Evolutionary conservation across 1,284 basidiomycete species (phyloP).

Genomic region (Heliocybe sulcata): DNA sequence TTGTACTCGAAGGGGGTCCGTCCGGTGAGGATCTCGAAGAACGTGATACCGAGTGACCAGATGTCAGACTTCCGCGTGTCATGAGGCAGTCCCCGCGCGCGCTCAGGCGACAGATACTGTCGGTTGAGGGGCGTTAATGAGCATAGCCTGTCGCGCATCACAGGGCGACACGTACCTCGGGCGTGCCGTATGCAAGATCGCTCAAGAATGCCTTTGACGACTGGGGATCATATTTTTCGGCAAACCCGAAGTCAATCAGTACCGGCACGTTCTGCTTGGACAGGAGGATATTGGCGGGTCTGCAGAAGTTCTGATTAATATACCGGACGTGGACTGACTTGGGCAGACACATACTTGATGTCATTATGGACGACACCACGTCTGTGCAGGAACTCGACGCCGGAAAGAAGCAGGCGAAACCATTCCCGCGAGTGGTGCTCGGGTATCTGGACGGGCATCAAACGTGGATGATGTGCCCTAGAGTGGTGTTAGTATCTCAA

Average conservation of each 20-base stretch:
- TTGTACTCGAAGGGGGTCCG: conserved; percentile 87
- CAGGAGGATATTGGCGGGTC: conserved; percentile 85
- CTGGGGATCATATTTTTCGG: conserved; percentile 66
- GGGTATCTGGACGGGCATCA: conserved; percentile 78
- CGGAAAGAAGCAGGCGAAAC: conserved; percentile 83
- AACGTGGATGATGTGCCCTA: conserved; percentile 70
- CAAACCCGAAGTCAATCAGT: conserved; percentile 90
- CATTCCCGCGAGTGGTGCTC: conserved; percentile 74
- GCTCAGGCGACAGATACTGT: conserved; percentile 84
- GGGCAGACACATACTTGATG: conserved; percentile 64
- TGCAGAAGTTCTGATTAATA: conserved; percentile 19
- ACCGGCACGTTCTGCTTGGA: conserved; percentile 70
- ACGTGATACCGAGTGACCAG: conserved; percentile 88
- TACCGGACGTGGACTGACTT: background rate
- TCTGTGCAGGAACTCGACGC: conserved; percentile 81
- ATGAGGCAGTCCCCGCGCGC: conserved; percentile 78
- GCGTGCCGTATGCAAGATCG: conserved; percentile 83
- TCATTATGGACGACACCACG: conserved; percentile 91
- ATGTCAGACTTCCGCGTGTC: conserved; percentile 91
- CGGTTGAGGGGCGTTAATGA: conserved; percentile 1
- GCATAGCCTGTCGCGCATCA: background rate
- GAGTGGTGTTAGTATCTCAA: conserved; percentile 14
- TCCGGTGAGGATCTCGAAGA: conserved; percentile 88
- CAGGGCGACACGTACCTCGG: conserved; percentile 49
- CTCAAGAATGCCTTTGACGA: conserved; percentile 70